These are phyloP conservation scores for Thozetella sp. DNA, from an alignment of 495 filamentous ascomycete genomes.

Conservation along the genomic window DNA sequence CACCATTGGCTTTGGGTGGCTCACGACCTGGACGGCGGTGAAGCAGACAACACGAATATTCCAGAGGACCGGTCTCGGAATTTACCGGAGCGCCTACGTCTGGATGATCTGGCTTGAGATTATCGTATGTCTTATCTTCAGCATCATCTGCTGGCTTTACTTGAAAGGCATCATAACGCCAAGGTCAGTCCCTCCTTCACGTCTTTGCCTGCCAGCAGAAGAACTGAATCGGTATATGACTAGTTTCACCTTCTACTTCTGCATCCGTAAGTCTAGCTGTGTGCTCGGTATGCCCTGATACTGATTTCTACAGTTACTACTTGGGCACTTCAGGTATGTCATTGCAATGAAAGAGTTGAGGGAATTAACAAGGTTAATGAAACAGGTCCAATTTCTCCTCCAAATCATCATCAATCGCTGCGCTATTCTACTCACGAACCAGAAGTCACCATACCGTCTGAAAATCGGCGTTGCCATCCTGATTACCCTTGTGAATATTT, in stretches of 20 bases:
- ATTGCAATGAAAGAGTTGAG: too few relatives aligned
- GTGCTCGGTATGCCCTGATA: constrained; percentile 15
- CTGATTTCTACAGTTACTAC: neutral
- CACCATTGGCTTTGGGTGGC: constrained; percentile 39
- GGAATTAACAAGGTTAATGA: too few relatives aligned
- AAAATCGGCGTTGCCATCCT: constrained; percentile 42
- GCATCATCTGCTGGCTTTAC: constrained; percentile 36
- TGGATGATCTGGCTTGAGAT: constrained; percentile 46
- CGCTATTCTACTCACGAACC: constrained; percentile 34
- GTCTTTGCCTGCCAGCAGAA: neutral
- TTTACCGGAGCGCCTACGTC: constrained; percentile 27
- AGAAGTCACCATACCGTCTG: constrained; percentile 18
- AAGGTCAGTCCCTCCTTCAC: constrained; percentile 18
- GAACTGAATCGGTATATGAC: constrained; percentile 3
- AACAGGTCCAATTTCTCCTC: constrained; percentile 40
- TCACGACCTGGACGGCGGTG: constrained; percentile 39
- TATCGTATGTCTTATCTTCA: constrained; percentile 33
- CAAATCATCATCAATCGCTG: constrained; percentile 54
- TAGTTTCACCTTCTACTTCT: constrained; percentile 24
- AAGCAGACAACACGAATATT: constrained; percentile 19
- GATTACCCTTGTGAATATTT: constrained; percentile 44
- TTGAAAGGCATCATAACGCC: constrained; percentile 31
- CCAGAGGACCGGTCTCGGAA: constrained; percentile 20
- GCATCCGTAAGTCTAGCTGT: constrained; percentile 30
- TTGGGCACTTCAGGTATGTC: neutral